These are phyloP conservation scores for Penicillium samsonianum DNA, from an alignment of 495 filamentous ascomycete genomes.

Conservation along the genomic window DNA sequence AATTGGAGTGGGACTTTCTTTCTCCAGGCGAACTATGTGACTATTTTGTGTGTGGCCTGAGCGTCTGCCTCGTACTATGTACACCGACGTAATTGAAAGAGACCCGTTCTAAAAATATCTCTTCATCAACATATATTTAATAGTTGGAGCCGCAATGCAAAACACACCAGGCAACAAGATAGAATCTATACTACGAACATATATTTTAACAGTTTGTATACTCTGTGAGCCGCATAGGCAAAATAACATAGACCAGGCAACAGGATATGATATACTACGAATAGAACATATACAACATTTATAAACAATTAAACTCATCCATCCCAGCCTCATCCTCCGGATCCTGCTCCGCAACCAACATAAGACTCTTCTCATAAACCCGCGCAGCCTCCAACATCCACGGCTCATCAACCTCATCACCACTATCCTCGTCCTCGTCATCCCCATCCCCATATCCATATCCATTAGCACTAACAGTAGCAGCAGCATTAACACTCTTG, in stretches of 20 bases:
- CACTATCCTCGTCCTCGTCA: conserved; percentile 37
- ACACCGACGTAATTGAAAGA: neutral
- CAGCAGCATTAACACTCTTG: conserved; percentile 25
- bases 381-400: conserved; percentile 69
- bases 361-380: conserved; percentile 78
- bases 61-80: neutral
- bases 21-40: neutral
- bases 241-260: no score
- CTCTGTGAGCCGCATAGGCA: no score
- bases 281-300: neutral
- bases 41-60: conserved; percentile 3
- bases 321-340: conserved; percentile 24
- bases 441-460: conserved; percentile 40
- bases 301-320: conserved; percentile 6
- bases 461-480: conserved; percentile 23
- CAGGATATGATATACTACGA: neutral
- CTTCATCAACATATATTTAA: neutral
- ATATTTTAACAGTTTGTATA: no score
- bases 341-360: conserved; percentile 65
- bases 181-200: no score
- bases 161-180: neutral
- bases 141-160: neutral
- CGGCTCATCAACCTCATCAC: conserved; percentile 28
- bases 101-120: conserved; percentile 2
- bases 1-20: neutral